Percentiles rank a stretch among this genome's conserved stretches.
Conservation (phyloP, 2,329 filamentous ascomycete genomes). For the Aspergillus terreus region DNA sequence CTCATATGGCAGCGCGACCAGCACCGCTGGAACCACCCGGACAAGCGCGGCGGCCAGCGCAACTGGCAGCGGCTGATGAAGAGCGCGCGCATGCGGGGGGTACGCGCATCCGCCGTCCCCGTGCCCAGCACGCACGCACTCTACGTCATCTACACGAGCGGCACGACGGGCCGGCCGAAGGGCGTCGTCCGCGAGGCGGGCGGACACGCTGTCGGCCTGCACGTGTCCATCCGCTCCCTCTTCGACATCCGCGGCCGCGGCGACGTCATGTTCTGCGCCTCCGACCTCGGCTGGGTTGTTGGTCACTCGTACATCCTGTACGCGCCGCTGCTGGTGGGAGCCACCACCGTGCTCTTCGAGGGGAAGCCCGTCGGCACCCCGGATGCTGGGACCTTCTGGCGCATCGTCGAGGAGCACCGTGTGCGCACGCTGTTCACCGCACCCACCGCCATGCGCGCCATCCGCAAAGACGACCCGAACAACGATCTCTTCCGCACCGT, state of each 20-base stretch:
- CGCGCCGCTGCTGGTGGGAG: conserved; percentile 77
- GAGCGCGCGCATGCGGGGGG: conserved; percentile 62
- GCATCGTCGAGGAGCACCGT: conserved; percentile 77
- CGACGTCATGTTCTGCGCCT: conserved; percentile 75
- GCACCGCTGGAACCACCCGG: conserved; percentile 67
- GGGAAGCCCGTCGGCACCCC: conserved; percentile 92
- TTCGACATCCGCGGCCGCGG: conserved; percentile 80
- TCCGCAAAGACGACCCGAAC: conserved; percentile 78
- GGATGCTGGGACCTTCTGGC: conserved; percentile 83
- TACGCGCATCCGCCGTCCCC: conserved; percentile 71
- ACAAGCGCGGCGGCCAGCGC: conserved; percentile 64
- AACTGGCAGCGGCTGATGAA: conserved; percentile 76
- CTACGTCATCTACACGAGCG: conserved; percentile 89
- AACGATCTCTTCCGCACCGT: conserved; percentile 62
- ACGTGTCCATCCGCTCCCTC: conserved; percentile 76
- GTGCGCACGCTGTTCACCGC: conserved; percentile 84
- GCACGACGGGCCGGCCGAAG: conserved; percentile 77
- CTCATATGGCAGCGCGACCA: conserved; percentile 83
- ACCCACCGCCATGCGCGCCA: conserved; percentile 80
- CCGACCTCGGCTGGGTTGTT: conserved; percentile 90
- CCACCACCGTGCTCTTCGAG: conserved; percentile 83
- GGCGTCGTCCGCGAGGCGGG: conserved; percentile 79
- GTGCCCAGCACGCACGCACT: conserved; percentile 73
- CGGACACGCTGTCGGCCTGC: conserved; percentile 80
- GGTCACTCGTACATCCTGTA: conserved; percentile 87